Evolutionary conservation across 306 rosid species (phyloP).

Genomic region (Cucurbita maxima): DNA sequence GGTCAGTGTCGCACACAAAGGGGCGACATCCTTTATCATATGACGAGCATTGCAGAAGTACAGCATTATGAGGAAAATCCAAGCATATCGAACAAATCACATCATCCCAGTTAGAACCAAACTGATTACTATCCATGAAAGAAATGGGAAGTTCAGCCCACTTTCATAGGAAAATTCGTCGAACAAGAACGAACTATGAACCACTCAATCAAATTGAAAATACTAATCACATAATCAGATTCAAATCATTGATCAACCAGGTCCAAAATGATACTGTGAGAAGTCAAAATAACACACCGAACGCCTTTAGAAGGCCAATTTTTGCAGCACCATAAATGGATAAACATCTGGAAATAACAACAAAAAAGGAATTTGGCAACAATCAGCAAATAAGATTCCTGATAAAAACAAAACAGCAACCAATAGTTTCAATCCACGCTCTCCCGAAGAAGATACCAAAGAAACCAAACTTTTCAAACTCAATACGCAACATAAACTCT

Average conservation of each 20-base stretch:
- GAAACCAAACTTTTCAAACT: background rate
- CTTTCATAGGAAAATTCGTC: constrained; percentile 5
- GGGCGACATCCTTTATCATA: constrained; percentile 72
- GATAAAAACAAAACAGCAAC: background rate
- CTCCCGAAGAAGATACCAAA: background rate
- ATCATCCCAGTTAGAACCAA: constrained; percentile 53
- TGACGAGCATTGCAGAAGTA: constrained; percentile 80
- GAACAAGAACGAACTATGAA: constrained; percentile 16
- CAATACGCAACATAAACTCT: background rate
- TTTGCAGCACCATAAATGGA: background rate
- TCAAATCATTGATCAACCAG: background rate
- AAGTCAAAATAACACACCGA: background rate
- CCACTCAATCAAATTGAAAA: background rate
- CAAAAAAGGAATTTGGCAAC: background rate
- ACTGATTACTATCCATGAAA: constrained; percentile 26
- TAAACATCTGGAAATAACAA: background rate
- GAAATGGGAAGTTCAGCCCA: constrained; percentile 8
- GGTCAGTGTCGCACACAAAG: constrained; percentile 75
- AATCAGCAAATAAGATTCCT: background rate
- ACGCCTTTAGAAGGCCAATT: background rate
- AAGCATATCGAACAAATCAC: constrained; percentile 79
- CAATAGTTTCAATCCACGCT: background rate
- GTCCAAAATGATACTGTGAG: background rate
- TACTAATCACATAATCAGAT: background rate
- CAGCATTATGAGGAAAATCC: constrained; percentile 86